Conservation (phyloP, 129 eudicot genomes). For the Mikania micrantha region DNA sequence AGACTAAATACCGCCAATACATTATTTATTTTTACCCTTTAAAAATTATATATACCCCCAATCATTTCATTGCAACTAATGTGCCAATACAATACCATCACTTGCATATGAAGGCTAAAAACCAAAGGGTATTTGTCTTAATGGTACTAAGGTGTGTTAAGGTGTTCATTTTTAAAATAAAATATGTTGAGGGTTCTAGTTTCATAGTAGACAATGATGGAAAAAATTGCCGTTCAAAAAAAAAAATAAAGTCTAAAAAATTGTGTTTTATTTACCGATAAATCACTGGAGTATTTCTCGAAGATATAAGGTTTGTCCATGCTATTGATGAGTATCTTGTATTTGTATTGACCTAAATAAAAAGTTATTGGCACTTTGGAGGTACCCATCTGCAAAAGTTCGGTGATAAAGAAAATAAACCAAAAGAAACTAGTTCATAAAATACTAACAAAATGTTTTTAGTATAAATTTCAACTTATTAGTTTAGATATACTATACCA, state of each 20-base stretch:
- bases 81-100: too few species aligned
- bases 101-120: too few species aligned
- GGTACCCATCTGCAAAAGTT: slow-evolving; percentile 46
- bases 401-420: neutral
- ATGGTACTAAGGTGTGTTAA: too few species aligned
- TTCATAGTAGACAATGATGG: too few species aligned
- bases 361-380: slow-evolving; percentile 62
- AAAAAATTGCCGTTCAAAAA: too few species aligned
- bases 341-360: slow-evolving; percentile 52
- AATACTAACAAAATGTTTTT: neutral
- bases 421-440: neutral
- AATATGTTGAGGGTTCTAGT: too few species aligned
- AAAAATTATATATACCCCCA: too few species aligned
- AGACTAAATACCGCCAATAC: too few species aligned
- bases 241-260: neutral
- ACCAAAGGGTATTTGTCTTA: too few species aligned
- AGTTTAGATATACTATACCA: slow-evolving; percentile 41
- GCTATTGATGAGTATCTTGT: slow-evolving; percentile 47
- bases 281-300: slow-evolving; percentile 57
- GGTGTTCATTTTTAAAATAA: too few species aligned
- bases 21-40: too few species aligned
- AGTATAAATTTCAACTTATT: neutral
- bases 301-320: slow-evolving; percentile 40
- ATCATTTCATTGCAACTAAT: too few species aligned
- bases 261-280: slow-evolving; percentile 44